Base-by-base conservation (phyloP, 1,284 basidiomycete genomes). In the Takashimella tepidaria region DNA sequence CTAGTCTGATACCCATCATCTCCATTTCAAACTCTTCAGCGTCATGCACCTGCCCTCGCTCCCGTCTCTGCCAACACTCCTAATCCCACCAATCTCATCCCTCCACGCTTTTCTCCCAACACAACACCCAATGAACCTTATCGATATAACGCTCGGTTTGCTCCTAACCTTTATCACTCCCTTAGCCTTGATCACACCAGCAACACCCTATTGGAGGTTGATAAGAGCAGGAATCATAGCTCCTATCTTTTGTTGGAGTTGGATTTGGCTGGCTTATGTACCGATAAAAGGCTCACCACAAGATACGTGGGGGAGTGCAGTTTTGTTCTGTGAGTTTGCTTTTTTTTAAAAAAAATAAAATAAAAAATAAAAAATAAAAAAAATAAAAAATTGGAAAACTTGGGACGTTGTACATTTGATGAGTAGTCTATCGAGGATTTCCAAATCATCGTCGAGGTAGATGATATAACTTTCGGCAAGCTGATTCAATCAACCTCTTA, bases 231-330 rank as follows among this genome's bases (percentile, higher is more conserved):
- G 53, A 1, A 49, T 65, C 1, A 47, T 58, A 1, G 54, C 63
- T 0, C 69, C 69, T 2, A 1, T 68, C 16, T 51, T 61, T 19
- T 46, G 47, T 23, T 31, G 22, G 0, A 42, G 53, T 0, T 68
- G 57, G 53, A 20, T 53, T 3, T 66, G 60, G 31, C 42, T 62
- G 24, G 54, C 52, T 1, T 57, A 57, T 8, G 54, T 57, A 16
- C 27, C 60, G 1, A 26, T 58, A 4, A 43, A 58, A 4, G 41
- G 42, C 2, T 51, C 60, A 21, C 61, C 60, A 21, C 54, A 55
- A 19, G 59, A 63, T 19, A 61, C 64, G 8, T 70, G 67, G 68
- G 69, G 67, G 2, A 53, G 53, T 1, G 24, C 61, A 5, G 49
- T 63, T 2, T 49, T 63, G 41, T 37, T 58, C 2, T 42, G 64